These are phyloP conservation scores for Phellopilus nigrolimitatus DNA, from an alignment of 1,284 basidiomycete genomes.

Conservation along the genomic window DNA sequence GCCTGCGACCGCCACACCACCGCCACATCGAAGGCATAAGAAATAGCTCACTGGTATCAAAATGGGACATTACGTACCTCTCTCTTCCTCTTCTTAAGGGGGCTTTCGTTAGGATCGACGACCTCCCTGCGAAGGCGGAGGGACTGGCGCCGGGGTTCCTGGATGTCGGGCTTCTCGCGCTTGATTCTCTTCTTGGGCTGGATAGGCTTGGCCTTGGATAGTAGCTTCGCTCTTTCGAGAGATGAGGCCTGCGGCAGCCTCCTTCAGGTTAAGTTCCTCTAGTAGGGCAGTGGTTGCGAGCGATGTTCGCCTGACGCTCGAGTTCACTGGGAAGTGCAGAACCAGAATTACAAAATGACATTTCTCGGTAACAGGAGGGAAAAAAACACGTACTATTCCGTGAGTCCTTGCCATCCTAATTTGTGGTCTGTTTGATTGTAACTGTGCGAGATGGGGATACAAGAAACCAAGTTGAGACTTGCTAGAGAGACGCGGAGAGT, in stretches of 20 bases:
- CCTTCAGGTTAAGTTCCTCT: constrained; percentile 61
- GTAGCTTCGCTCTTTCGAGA: constrained; percentile 25
- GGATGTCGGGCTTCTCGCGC: constrained; percentile 38
- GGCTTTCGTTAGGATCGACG: constrained; percentile 57
- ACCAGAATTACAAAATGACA: background rate
- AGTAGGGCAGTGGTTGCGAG: constrained; percentile 69
- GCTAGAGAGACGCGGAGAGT: background rate
- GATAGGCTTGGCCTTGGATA: constrained; percentile 55
- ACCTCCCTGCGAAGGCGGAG: constrained; percentile 46
- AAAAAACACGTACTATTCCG: constrained; percentile 48
- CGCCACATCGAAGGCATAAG: constrained; percentile 23
- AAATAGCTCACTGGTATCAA: background rate
- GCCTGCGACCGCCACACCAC: constrained; percentile 26
- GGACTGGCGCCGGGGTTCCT: constrained; percentile 57
- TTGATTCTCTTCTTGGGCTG: constrained; percentile 51
- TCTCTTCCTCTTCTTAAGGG: constrained; percentile 54
- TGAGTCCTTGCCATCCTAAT: constrained; percentile 32
- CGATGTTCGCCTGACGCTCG: constrained; percentile 74
- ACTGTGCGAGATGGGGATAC: background rate
- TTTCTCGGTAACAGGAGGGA: too few species aligned
- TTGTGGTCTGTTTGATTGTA: too few species aligned
- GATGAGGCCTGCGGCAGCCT: constrained; percentile 43
- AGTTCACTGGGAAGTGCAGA: constrained; percentile 49
- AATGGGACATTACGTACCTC: constrained; percentile 40
- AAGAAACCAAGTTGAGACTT: background rate